These are phyloP conservation scores for Trypethelium eluteriae DNA, from an alignment of 495 filamentous ascomycete species.

Conservation along the genomic window DNA sequence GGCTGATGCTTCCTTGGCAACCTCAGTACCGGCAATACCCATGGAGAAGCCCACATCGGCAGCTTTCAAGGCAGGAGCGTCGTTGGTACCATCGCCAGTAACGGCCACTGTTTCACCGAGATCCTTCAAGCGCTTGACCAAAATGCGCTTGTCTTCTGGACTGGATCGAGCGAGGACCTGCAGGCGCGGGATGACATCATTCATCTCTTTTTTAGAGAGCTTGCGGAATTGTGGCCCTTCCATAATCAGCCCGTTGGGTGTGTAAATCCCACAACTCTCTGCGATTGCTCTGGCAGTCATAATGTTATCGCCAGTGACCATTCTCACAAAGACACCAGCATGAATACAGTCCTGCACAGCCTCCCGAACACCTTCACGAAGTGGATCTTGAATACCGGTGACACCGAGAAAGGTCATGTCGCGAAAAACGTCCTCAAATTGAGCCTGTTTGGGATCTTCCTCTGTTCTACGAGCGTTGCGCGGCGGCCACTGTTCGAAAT, in stretches of 20 bases:
- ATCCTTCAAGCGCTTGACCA: conserved; percentile 73
- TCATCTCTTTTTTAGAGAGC: conserved; percentile 59
- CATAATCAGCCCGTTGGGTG: conserved; percentile 66
- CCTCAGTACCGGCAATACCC: conserved; percentile 84
- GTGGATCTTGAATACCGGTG: conserved; percentile 61
- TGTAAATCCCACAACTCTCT: conserved; percentile 73
- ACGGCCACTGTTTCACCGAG: conserved; percentile 87
- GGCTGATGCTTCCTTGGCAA: conserved; percentile 87
- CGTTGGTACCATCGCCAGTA: conserved; percentile 88
- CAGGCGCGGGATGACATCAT: conserved; percentile 60
- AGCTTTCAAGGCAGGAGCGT: conserved; percentile 77
- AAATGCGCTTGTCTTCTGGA: conserved; percentile 73
- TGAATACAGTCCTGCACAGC: conserved; percentile 66
- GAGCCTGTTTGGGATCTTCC: conserved; percentile 60
- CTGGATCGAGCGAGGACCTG: conserved; percentile 81
- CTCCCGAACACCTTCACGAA: conserved; percentile 61
- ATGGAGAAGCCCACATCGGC: conserved; percentile 90
- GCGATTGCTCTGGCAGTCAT: conserved; percentile 82
- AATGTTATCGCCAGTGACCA: conserved; percentile 89
- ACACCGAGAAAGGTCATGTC: conserved; percentile 57
- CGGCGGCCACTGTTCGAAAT: conserved; percentile 86
- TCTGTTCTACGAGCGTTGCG: conserved; percentile 55
- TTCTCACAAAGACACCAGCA: conserved; percentile 77
- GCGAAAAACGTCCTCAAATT: conserved; percentile 72
- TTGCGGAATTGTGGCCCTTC: conserved; percentile 75